Evolutionary conservation across 139 green algal genomes (phyloP), one percentile per base, ranked within the genome.

Genomic region (Coelastrella sp.): DNA sequence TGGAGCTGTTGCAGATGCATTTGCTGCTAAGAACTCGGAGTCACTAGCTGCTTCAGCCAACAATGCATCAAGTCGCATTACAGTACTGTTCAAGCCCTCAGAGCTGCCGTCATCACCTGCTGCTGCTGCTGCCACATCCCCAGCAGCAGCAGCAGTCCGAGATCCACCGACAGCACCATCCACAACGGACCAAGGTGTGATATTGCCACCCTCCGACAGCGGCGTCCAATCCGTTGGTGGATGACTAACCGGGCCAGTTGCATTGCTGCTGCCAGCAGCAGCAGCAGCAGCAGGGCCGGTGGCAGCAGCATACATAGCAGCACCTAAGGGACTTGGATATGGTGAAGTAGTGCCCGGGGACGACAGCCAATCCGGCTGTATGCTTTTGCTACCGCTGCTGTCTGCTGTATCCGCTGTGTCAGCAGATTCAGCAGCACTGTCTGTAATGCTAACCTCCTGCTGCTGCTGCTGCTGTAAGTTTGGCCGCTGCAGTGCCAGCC

Each of bases 371-470:
- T 87, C 81, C 0, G 23, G 81, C 64, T 87, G 81, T 19, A 87
- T 87, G 81, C 81, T 87, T 14, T 32, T 60, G 81, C 81, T 87
- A 32, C 81, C 22, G 47, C 81, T 87, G 61, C 81, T 87, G 80
- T 74, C 81, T 47, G 80, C 80, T 54, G 47, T 19, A 83, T 61
- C 77, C 64, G 77, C 77, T 66, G 59, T 86, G 14, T 86, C 80
- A 32, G 81, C 64, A 32, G 61, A 61, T 5, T 77, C 81, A 47
- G 54, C 54, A 65, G 8, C 64, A 14, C 81, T 86, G 59, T 59
- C 74, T 54, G 80, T 17, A 54, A 14, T n/a, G 47, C 58, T 65
- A 22, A 76, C n/a, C 59, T 56, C n/a, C 80, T 60, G 59, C 16
- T 5, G 80, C 64, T 77, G 64, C 80, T 76, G 80, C 80, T 86